Base-by-base conservation (phyloP, 2,329 filamentous ascomycete species). In the Fusarium anthophilum region DNA sequence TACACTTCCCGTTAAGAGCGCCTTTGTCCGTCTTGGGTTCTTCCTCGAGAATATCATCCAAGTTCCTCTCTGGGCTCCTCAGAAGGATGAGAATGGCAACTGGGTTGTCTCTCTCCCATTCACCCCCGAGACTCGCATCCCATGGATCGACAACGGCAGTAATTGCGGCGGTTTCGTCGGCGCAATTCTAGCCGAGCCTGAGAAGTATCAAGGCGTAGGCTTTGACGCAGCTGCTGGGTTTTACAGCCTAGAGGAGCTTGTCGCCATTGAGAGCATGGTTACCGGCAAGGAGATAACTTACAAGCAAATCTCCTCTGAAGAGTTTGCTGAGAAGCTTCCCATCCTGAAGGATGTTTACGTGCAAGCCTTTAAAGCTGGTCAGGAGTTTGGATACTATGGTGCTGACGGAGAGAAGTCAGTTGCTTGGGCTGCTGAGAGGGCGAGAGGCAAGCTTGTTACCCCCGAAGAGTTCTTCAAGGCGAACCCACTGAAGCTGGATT, bases 141-240 rank as follows among this genome's bases (percentile, higher is more conserved):
- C 87, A 1, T 76, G 86, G 44, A 81, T 89, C 61, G 85, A 87
- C 64, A 82, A 82, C 22, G 80, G 78, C 3, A 76, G 74, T 1
- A 86, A 89, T 64, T 84, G 83, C 2, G 87, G 87, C 14, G 83
- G 83, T 55, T 86, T 80, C 63, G 70, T 84, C 12, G 82, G 77
- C 6, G 79, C 82, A 12, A 83, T 87, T 28, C 80, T 87, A 1
- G 81, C 80, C 3, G 77, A 87, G 20, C 84, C 84, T 0, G 84
- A 85, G 0, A 81, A 81, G 54, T 84, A 84, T 28, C 79, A 83
- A 4, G 85, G 85, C 20, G 84, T 83, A 70, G 82, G 78, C 7
- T 80, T 90, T 37, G 80, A 82, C 24, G 87, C 82, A 0, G 86
- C 87, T 0, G 76, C 79, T 22, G 80, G 80, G 81, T 67, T 85